Evolutionary conservation across 306 rosid genomes (phyloP).

Genomic region (Rosa chinensis): DNA sequence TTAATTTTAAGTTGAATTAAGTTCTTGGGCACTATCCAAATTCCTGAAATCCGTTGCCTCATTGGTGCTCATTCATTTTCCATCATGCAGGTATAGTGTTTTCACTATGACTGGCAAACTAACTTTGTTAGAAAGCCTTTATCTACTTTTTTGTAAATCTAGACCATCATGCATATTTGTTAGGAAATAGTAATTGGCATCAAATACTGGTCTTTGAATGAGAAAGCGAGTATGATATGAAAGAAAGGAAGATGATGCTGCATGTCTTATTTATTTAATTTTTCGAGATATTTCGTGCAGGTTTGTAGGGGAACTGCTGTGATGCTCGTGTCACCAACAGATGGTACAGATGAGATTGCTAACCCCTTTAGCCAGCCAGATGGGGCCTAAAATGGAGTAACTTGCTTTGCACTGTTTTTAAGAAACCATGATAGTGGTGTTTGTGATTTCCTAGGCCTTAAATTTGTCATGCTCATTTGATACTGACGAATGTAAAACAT

Average conservation of each 20-base stretch:
- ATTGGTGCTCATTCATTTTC: not conserved
- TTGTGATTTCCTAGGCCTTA: not conserved
- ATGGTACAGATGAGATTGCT: slow-evolving; percentile 96
- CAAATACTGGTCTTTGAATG: not conserved
- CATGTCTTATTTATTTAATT: not conserved
- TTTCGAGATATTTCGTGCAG: slow-evolving; percentile 39
- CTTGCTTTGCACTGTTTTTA: not conserved
- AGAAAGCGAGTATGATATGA: not conserved
- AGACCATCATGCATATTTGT: not conserved
- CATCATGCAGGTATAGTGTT: not conserved
- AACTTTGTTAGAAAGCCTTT: not conserved
- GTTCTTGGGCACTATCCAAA: not conserved
- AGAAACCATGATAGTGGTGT: slow-evolving; percentile 2
- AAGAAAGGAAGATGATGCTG: not conserved
- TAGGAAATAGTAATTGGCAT: not conserved
- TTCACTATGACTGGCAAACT: not conserved
- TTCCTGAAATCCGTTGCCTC: not conserved
- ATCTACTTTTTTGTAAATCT: not conserved
- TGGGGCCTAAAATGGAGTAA: slow-evolving; percentile 46
- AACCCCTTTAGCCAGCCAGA: slow-evolving; percentile 94
- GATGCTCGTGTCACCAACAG: slow-evolving; percentile 98
- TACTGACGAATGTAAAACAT: not conserved
- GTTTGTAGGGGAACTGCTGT: slow-evolving; percentile 99
- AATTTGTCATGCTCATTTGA: not conserved
- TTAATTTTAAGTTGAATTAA: not conserved